A percentile compares a stretch with the other conserved stretches of the same genome.
phyloP scores from a whole-genome alignment of 768 basidiomycete species.

The Multifurca ochricompacta region DNA sequence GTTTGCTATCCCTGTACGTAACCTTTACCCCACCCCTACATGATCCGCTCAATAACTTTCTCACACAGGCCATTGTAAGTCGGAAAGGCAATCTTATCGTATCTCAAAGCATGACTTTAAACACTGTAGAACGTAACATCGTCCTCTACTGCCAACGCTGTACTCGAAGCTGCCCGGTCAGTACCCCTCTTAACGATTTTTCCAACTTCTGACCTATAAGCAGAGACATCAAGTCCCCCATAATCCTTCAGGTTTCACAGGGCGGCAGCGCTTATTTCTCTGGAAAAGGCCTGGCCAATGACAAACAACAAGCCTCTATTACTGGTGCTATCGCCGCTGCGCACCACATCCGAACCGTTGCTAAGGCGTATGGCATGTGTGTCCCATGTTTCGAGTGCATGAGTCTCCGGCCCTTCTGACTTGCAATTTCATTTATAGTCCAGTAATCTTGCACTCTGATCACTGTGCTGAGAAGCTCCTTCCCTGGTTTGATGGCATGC shows the following conservation, averaged over 20 bases:
- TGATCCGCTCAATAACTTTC: slow-evolving; percentile 2
- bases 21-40: neutral
- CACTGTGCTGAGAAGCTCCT: slow-evolving; percentile 98
- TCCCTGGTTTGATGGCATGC: slow-evolving; percentile 99
- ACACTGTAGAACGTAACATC: slow-evolving; percentile 83
- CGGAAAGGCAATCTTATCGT: slow-evolving; percentile 13
- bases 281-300: slow-evolving; percentile 93
- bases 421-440: slow-evolving; percentile 38
- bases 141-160: slow-evolving; percentile 89
- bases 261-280: slow-evolving; percentile 95
- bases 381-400: slow-evolving; percentile 28
- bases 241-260: slow-evolving; percentile 97
- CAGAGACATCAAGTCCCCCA: slow-evolving; percentile 93
- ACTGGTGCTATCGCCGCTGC: slow-evolving; percentile 90
- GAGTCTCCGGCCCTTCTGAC: slow-evolving; percentile 1
- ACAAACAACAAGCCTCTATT: slow-evolving; percentile 92
- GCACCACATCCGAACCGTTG: slow-evolving; percentile 80
- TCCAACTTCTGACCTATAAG: slow-evolving; percentile 5
- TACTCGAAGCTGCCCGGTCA: slow-evolving; percentile 90
- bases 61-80: slow-evolving; percentile 66
- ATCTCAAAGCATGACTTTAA: slow-evolving; percentile 2
- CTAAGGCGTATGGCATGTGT: slow-evolving; percentile 88
- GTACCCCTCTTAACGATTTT: slow-evolving; percentile 5
- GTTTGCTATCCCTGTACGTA: slow-evolving; percentile 82
- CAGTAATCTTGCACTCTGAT: slow-evolving; percentile 96